A percentile compares a stretch with the other conserved stretches of the same genome.
Evolutionary conservation across 306 rosid genomes (phyloP).

Genomic region (Quercus robur): DNA sequence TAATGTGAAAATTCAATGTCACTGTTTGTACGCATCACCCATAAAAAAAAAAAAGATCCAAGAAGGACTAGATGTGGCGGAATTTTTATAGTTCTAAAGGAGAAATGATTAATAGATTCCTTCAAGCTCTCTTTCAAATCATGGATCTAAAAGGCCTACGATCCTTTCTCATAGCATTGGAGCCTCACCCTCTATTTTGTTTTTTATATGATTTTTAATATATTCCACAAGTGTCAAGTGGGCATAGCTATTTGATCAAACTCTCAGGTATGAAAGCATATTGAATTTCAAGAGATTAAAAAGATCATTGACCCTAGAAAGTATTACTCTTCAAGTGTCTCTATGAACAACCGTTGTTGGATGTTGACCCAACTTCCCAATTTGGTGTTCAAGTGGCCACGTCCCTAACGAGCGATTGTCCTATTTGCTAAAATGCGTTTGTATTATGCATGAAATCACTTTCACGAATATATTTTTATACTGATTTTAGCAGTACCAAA

Average conservation of each 20-base stretch:
- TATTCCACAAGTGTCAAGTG: conserved; percentile 39
- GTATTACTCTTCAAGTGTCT: conserved; percentile 13
- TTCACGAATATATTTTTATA: not conserved
- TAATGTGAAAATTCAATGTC: conserved; percentile 6
- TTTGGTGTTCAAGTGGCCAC: conserved; percentile 26
- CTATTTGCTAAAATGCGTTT: conserved; percentile 13
- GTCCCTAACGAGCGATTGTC: conserved; percentile 20
- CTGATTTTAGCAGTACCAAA: not conserved
- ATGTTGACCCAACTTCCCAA: conserved; percentile 31
- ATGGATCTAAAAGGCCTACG: conserved; percentile 22
- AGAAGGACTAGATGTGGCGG: conserved; percentile 17
- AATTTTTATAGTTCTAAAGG: conserved; percentile 22
- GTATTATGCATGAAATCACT: not conserved
- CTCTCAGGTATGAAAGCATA: conserved; percentile 6
- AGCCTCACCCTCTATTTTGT: conserved; percentile 3
- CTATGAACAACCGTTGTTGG: conserved; percentile 25
- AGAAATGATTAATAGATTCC: conserved; percentile 40
- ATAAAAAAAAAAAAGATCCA: not conserved
- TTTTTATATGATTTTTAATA: too few species aligned
- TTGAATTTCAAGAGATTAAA: not conserved
- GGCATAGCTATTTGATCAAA: conserved; percentile 37
- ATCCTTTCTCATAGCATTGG: conserved; percentile 11
- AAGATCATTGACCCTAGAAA: conserved; percentile 19
- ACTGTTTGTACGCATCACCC: conserved; percentile 23
- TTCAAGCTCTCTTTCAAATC: conserved; percentile 40